phyloP scores from a whole-genome alignment of 805 yeast species.

The Starmera pachycereana region DNA sequence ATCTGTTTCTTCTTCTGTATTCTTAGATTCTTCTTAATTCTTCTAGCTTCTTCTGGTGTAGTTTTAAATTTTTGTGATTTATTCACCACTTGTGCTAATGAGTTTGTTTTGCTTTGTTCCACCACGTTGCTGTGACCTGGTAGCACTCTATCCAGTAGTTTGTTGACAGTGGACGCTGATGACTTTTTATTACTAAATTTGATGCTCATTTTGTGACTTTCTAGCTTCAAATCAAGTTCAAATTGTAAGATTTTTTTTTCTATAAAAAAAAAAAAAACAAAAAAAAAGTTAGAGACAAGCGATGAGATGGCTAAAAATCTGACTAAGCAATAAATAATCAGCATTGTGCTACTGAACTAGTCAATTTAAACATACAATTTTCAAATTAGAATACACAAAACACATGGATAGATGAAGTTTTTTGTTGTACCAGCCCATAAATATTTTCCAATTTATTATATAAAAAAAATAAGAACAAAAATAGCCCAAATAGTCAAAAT shows the following conservation, averaged over 20 bases:
- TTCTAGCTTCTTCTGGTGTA: conserved; percentile 23
- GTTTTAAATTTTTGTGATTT: conserved; percentile 22
- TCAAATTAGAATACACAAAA: too few species aligned
- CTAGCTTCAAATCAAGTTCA: not conserved
- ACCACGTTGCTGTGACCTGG: conserved; percentile 24
- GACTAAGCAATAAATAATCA: too few species aligned
- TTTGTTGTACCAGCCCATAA: too few species aligned
- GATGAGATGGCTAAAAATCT: too few species aligned
- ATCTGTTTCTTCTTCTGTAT: conserved; percentile 19
- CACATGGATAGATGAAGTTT: too few species aligned
- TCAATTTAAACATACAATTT: too few species aligned
- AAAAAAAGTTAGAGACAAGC: too few species aligned
- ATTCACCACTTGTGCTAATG: conserved; percentile 30
- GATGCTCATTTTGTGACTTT: conserved; percentile 1
- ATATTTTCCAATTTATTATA: too few species aligned
- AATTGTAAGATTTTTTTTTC: not conserved
- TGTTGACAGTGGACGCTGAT: conserved; percentile 30
- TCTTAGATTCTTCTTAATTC: conserved; percentile 25
- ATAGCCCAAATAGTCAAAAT: too few species aligned
- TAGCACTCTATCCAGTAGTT: conserved; percentile 24
- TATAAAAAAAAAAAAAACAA: not conserved
- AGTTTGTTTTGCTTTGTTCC: conserved; percentile 4
- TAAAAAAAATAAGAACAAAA: too few species aligned
- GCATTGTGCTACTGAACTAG: too few species aligned
- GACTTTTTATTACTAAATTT: conserved; percentile 3